Conservation (phyloP, 1,139 yeast species). For the Kodamaea derodonti region DNA sequence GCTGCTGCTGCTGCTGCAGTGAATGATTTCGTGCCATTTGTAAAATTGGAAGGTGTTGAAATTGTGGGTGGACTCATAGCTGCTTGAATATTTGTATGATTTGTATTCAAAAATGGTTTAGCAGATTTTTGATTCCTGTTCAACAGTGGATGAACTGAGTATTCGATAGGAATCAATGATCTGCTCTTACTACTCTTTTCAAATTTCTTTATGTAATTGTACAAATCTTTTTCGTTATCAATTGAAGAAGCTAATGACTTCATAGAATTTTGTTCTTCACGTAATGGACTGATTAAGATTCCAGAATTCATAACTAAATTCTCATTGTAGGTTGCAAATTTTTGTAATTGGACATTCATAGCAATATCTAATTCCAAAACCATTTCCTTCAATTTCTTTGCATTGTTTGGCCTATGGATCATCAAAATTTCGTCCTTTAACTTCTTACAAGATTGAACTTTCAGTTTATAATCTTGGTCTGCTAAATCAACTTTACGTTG, state of each 20-base stretch:
- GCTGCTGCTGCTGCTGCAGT: background rate
- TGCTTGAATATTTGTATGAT: constrained; percentile 4
- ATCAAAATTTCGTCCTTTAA: constrained; percentile 69
- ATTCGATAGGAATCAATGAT: constrained; percentile 61
- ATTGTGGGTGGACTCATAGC: constrained; percentile 1
- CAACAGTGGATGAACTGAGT: constrained; percentile 73
- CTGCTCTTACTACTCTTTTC: constrained; percentile 33
- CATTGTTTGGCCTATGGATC: constrained; percentile 73
- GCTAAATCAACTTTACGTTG: constrained; percentile 77
- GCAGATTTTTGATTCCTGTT: constrained; percentile 25
- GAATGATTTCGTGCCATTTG: background rate
- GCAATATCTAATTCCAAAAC: constrained; percentile 88
- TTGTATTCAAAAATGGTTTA: constrained; percentile 39
- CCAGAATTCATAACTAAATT: constrained; percentile 82
- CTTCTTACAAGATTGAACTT: constrained; percentile 69
- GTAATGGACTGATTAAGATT: constrained; percentile 71
- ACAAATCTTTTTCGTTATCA: constrained; percentile 80
- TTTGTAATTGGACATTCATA: constrained; percentile 79
- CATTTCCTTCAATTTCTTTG: constrained; percentile 69
- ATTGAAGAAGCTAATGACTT: constrained; percentile 70
- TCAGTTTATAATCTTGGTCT: constrained; percentile 79
- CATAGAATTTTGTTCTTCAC: constrained; percentile 52
- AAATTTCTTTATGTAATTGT: constrained; percentile 57
- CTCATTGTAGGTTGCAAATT: constrained; percentile 85
- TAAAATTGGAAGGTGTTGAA: constrained; percentile 1